Percentiles rank a stretch among this genome's conserved stretches.
These are phyloP conservation scores for Globisporangium heterothallicum DNA, from an alignment of 352 stramenopile genomes.

Conservation along the genomic window DNA sequence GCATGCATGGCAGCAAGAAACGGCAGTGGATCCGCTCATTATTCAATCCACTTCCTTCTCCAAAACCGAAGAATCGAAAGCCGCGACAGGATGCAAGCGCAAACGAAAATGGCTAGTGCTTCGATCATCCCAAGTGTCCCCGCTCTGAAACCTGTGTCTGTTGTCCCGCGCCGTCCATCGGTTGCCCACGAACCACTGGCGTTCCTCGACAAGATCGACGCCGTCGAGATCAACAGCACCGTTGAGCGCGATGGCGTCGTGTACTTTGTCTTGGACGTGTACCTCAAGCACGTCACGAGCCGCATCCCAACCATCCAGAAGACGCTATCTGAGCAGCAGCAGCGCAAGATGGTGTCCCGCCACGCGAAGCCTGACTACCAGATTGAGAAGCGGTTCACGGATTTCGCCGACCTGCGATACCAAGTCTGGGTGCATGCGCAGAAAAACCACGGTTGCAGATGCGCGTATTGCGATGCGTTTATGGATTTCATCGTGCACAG, in stretches of 20 bases:
- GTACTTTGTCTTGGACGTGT: slow-evolving; percentile 53
- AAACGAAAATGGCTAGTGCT: not conserved
- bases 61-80: too few species aligned
- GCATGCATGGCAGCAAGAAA: not conserved
- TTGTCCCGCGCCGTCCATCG: slow-evolving; percentile 12
- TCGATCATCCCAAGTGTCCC: not conserved
- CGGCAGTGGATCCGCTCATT: not conserved
- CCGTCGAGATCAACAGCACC: slow-evolving; percentile 19
- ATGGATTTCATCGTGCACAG: slow-evolving; percentile 36
- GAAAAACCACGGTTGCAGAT: slow-evolving; percentile 18
- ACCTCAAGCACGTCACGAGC: slow-evolving; percentile 44
- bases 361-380: slow-evolving; percentile 26
- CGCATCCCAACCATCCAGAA: slow-evolving; percentile 55
- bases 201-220: slow-evolving; percentile 24
- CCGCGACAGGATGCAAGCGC: too few species aligned
- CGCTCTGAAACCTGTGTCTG: slow-evolving; percentile 6
- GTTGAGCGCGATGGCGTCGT: slow-evolving; percentile 18
- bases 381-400: slow-evolving; percentile 26
- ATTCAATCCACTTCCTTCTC: not conserved
- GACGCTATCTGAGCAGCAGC: not conserved
- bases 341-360: slow-evolving; percentile 6
- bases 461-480: slow-evolving; percentile 35
- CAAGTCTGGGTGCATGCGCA: slow-evolving; percentile 28
- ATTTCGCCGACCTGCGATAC: slow-evolving; percentile 37
- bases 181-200: slow-evolving; percentile 10